Evolutionary conservation across 2,329 filamentous ascomycete species (phyloP).

Genomic region (Ophiosphaerella narmari): DNA sequence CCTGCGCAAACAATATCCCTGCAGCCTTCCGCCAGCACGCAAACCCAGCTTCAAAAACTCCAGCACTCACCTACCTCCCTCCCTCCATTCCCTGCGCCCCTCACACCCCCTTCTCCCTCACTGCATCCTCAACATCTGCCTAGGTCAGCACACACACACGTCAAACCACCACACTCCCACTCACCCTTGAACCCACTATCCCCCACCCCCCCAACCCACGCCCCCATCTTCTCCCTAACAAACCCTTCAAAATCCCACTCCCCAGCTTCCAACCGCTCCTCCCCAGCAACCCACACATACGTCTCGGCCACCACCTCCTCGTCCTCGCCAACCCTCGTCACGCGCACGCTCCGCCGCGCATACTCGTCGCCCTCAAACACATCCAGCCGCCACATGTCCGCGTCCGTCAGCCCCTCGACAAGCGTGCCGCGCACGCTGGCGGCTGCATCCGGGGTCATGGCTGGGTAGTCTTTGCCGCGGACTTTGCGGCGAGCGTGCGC

Average conservation of each 20-base stretch:
- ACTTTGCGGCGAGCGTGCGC: constrained; percentile 75
- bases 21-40: too few relatives aligned
- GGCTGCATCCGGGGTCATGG: constrained; percentile 58
- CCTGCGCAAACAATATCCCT: too few relatives aligned
- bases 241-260: constrained; percentile 94
- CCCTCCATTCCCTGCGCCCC: too few relatives aligned
- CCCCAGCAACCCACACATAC: constrained; percentile 58
- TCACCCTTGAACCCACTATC: constrained; percentile 53
- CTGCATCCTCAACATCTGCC: too few relatives aligned
- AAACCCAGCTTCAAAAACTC: too few relatives aligned
- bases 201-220: constrained; percentile 57
- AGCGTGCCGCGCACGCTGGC: constrained; percentile 70
- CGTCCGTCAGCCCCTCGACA: constrained; percentile 76
- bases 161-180: constrained; percentile 48
- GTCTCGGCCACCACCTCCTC: constrained; percentile 51
- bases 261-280: constrained; percentile 63
- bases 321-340: constrained; percentile 49
- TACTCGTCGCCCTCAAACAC: constrained; percentile 83
- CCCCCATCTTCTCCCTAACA: constrained; percentile 70
- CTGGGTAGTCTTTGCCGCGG: constrained; percentile 75
- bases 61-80: too few relatives aligned
- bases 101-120: too few relatives aligned
- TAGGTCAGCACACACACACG: constrained; percentile 41
- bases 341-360: constrained; percentile 56
- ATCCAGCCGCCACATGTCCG: constrained; percentile 76